Percentiles rank a stretch among this genome's conserved stretches.
Conservation (phyloP, 148 eudicot species). For the Vaccinium corymbosum region DNA sequence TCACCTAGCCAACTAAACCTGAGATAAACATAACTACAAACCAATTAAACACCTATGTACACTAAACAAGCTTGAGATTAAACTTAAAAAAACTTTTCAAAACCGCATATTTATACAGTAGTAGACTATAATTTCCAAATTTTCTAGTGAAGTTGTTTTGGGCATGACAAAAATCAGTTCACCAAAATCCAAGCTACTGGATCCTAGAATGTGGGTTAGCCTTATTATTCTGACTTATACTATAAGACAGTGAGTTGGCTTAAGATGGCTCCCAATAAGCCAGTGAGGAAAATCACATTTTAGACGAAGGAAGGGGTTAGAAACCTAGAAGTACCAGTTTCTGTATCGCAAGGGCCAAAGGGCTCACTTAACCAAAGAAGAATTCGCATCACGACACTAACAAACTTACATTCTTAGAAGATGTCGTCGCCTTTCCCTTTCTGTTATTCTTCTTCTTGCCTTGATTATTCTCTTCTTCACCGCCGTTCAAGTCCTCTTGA, state of each 20-base stretch:
- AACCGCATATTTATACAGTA: neutral
- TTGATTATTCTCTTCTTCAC: conserved; percentile 40
- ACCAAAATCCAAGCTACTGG: neutral
- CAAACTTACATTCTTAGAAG: conserved; percentile 58
- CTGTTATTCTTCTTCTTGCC: conserved; percentile 28
- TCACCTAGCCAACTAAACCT: neutral
- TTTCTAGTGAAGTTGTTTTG: neutral
- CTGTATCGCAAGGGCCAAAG: neutral
- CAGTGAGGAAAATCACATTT: conserved; percentile 2
- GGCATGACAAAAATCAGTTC: neutral
- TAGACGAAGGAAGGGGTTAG: neutral
- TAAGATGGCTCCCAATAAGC: neutral
- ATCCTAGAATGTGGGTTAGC: neutral
- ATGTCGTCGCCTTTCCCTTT: conserved; percentile 35
- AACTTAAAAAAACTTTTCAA: neutral
- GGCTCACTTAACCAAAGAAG: neutral
- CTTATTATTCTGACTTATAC: too few relatives aligned
- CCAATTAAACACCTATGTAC: neutral
- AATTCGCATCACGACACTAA: neutral
- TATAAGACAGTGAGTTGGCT: neutral
- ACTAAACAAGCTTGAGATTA: neutral
- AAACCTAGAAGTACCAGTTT: neutral
- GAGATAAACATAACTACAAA: neutral
- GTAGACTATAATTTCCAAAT: neutral
- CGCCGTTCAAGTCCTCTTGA: conserved; percentile 16